Conservation (phyloP, 306 rosid species). For the Mucuna pruriens region DNA sequence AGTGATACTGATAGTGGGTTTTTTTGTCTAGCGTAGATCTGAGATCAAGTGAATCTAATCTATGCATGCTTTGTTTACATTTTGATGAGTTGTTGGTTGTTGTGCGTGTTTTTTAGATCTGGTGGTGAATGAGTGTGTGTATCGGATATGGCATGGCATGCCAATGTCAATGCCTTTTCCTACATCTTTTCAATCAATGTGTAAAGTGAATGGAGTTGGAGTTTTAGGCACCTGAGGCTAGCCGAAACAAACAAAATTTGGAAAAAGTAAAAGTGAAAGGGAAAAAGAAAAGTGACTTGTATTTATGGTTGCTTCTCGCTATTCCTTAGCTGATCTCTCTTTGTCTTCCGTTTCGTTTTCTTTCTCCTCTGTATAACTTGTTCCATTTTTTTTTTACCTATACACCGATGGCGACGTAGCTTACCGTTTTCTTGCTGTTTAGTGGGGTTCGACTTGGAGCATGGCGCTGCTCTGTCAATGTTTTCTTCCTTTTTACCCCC, state of each 20-base stretch:
- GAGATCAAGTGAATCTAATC: slow-evolving; percentile 27
- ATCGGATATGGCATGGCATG: not conserved
- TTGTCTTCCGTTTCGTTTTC: slow-evolving; percentile 40
- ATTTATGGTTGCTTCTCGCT: slow-evolving; percentile 52
- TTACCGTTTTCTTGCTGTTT: slow-evolving; percentile 50
- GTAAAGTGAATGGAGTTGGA: slow-evolving; percentile 31
- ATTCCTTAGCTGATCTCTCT: slow-evolving; percentile 41
- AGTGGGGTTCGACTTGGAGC: slow-evolving; percentile 46
- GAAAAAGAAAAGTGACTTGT: slow-evolving; percentile 41
- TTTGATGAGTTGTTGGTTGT: slow-evolving; percentile 29
- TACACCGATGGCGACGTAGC: slow-evolving; percentile 48
- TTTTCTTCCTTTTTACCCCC: not conserved
- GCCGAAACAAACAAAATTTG: slow-evolving; percentile 25
- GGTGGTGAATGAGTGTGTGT: slow-evolving; percentile 31
- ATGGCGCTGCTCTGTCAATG: slow-evolving; percentile 35
- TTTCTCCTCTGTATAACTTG: slow-evolving; percentile 49
- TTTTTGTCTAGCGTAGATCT: slow-evolving; percentile 49
- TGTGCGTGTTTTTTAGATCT: slow-evolving; percentile 49
- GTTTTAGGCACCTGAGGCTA: slow-evolving; percentile 22
- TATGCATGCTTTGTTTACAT: slow-evolving; percentile 26
- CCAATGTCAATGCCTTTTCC: slow-evolving; percentile 43
- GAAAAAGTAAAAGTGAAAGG: slow-evolving; percentile 37
- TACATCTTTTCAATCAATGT: slow-evolving; percentile 39
- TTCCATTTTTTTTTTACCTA: slow-evolving; percentile 39
- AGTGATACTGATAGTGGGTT: not conserved